Base-by-base conservation (phyloP, 225 moss, liverwort and hornwort genomes). In the Antitrichia curtipendula region DNA sequence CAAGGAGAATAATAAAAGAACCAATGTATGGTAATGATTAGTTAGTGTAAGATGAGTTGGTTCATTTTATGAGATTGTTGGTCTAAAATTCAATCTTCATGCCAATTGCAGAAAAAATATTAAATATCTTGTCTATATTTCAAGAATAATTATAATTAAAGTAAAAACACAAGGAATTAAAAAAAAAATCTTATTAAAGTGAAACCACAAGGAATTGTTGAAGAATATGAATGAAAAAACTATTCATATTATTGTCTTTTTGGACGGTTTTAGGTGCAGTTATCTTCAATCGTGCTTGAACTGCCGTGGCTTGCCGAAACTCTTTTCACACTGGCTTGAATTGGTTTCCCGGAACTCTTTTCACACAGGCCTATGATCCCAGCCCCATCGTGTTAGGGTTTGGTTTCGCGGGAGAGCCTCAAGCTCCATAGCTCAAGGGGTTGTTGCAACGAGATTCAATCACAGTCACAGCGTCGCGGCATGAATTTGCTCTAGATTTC, bases 11-110 rank as follows among this genome's bases (percentile, higher is more conserved):
- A n/a, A n/a, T n/a, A n/a, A n/a, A 49, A 0, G 0, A 11, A 7
- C 4, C 12, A 47, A 12, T 74, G 4, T 74, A 49, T 7, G 1
- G 4, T 4, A 18, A 73, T 4, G 19, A 20, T 7, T 1, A 49
- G 0, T 18, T 19, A 8, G 2, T 21, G 2, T 34, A 50, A 32
- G 50, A 50, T 75, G 75, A 75, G 1, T 4, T 0, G 1, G 3
- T n/a, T 53, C 24, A n/a, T 10, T 52, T 76, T 36, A 3, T 3
- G 1, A 52, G 3, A 36, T 52, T 53, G 8, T 0, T 2, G 0
- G 4, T 53, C 10, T 4, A 16, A 77, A 77, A 24, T 54, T 25
- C 1, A 16, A 53, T n/a, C 7, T 53, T 77, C 2, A 15, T 0
- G 3, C 1, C 16, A 29, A 17, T 45, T 29, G 45, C 9, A 27